Evolutionary conservation across 805 yeast genomes (phyloP).

Genomic region (Clavispora asparagi): DNA sequence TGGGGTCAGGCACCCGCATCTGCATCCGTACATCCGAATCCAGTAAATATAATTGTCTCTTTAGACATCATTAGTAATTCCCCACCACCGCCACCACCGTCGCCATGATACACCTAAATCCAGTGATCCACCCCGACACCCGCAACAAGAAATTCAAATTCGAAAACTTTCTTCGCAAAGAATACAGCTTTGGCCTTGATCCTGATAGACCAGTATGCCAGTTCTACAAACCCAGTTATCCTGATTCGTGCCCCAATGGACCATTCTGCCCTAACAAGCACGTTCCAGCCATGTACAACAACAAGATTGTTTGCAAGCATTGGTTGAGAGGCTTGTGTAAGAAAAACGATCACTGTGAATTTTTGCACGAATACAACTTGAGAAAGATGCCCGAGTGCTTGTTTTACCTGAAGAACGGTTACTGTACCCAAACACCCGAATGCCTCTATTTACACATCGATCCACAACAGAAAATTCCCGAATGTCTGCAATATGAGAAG

Average conservation of each 20-base stretch:
- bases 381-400: constrained; percentile 97
- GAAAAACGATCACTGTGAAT: constrained; percentile 95
- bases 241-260: constrained; percentile 76
- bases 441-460: constrained; percentile 90
- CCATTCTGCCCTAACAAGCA: constrained; percentile 84
- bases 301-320: constrained; percentile 88
- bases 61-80: background rate
- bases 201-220: constrained; percentile 85
- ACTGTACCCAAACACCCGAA: constrained; percentile 89
- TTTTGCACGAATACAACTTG: constrained; percentile 88
- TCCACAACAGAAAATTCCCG: constrained; percentile 83
- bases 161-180: constrained; percentile 76
- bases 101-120: constrained; percentile 36
- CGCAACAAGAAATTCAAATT: constrained; percentile 48
- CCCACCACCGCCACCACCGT: too few relatives aligned
- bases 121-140: constrained; percentile 38
- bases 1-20: background rate
- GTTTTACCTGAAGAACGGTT: constrained; percentile 75
- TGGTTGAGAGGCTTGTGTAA: constrained; percentile 97
- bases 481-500: constrained; percentile 72
- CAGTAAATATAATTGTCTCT: background rate
- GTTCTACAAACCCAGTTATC: constrained; percentile 54
- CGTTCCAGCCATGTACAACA: constrained; percentile 46
- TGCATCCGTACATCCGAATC: constrained; percentile 3
- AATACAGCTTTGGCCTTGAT: constrained; percentile 75